Percentiles rank a stretch among this genome's conserved stretches.
Conservation (phyloP, 371 early-diverging fungal species). For the Mucor saturninus region DNA sequence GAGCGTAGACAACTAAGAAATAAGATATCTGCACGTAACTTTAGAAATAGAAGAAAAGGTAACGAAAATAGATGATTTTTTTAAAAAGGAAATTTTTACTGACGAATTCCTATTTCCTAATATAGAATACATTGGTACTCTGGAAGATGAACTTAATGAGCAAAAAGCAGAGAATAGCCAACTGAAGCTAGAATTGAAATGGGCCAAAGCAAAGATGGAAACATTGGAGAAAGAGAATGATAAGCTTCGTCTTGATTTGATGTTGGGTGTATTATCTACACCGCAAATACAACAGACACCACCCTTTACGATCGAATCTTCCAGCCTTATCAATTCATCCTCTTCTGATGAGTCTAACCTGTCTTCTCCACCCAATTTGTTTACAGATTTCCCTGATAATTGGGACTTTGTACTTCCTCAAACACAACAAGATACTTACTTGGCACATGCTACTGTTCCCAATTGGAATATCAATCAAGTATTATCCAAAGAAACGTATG, state of each 20-base stretch:
- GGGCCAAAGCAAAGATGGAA: slow-evolving; percentile 35
- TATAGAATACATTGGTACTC: slow-evolving; percentile 75
- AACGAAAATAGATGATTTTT: slow-evolving; percentile 18
- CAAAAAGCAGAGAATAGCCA: slow-evolving; percentile 58
- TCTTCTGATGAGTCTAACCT: slow-evolving; percentile 31
- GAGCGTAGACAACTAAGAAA: slow-evolving; percentile 89
- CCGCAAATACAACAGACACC: slow-evolving; percentile 2
- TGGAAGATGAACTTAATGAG: slow-evolving; percentile 65
- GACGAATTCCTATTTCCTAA: slow-evolving; percentile 24
- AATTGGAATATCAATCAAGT: slow-evolving; percentile 41
- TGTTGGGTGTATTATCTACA: slow-evolving; percentile 19
- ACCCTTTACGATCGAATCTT: slow-evolving; percentile 13
- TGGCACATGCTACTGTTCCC: slow-evolving; percentile 50
- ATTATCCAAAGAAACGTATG: slow-evolving; percentile 28
- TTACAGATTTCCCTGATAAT: slow-evolving; percentile 26
- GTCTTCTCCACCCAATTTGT: slow-evolving; percentile 35
- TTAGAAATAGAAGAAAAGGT: slow-evolving; percentile 88
- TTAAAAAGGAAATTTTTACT: slow-evolving; percentile 17
- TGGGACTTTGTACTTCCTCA: slow-evolving; percentile 34
- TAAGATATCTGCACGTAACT: slow-evolving; percentile 91
- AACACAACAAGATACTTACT: slow-evolving; percentile 26
- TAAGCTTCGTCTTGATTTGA: slow-evolving; percentile 37
- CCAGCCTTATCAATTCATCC: slow-evolving; percentile 23
- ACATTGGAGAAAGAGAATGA: slow-evolving; percentile 43
- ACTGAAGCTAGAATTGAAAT: slow-evolving; percentile 58